phyloP scores from a whole-genome alignment of 495 filamentous ascomycete genomes.

The Chaetomium tenue region DNA sequence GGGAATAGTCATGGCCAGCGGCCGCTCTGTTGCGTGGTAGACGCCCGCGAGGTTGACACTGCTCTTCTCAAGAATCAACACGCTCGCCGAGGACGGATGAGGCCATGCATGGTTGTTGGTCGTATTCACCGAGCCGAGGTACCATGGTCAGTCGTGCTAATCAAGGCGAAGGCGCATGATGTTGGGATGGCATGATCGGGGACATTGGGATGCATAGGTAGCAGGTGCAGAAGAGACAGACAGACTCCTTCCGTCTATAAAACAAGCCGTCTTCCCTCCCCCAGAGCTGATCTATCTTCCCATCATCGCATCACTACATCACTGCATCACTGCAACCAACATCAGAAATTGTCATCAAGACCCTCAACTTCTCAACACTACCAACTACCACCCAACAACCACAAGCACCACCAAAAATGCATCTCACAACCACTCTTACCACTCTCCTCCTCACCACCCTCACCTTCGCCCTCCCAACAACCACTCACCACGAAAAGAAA shows the following conservation, averaged over 20 bases:
- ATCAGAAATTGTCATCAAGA: neutral
- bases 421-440: slow-evolving; percentile 21
- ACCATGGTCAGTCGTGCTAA: neutral
- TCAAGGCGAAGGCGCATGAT: neutral
- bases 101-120: neutral
- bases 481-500: no score
- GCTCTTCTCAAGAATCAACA: neutral
- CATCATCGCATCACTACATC: neutral
- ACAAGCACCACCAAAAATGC: slow-evolving; percentile 31
- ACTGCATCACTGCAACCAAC: slow-evolving; percentile 7
- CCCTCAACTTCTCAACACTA: neutral
- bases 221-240: neutral
- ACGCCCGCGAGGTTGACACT: neutral
- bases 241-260: neutral
- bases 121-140: neutral
- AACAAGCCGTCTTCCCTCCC: neutral
- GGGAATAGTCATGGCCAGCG: neutral
- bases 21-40: neutral
- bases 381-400: neutral
- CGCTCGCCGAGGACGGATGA: neutral
- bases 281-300: neutral
- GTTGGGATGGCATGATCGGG: neutral
- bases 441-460: slow-evolving; percentile 28
- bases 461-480: slow-evolving; percentile 20
- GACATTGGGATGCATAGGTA: neutral